Evolutionary conservation across 306 rosid genomes (phyloP).

Genomic region (Fagus sylvatica): DNA sequence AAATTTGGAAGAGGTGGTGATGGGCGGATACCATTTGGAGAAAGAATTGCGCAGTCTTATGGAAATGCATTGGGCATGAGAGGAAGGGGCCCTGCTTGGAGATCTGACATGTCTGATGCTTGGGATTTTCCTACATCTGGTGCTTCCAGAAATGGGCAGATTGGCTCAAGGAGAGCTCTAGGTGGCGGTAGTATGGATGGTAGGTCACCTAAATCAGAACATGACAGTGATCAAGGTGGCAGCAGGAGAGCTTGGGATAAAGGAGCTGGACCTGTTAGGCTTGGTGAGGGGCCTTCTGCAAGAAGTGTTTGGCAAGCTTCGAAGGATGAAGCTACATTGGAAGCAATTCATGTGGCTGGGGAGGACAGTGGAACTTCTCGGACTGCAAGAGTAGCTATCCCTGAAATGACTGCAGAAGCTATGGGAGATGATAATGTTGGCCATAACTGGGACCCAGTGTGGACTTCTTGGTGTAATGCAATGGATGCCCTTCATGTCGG

Average conservation of each 20-base stretch:
- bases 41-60: slow-evolving; percentile 76
- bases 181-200: slow-evolving; percentile 68
- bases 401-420: slow-evolving; percentile 86
- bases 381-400: slow-evolving; percentile 74
- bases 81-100: slow-evolving; percentile 84
- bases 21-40: slow-evolving; percentile 66
- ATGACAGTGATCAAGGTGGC: slow-evolving; percentile 73
- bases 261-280: slow-evolving; percentile 72
- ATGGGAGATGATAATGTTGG: slow-evolving; percentile 63
- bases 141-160: slow-evolving; percentile 74
- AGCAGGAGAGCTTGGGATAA: slow-evolving; percentile 92
- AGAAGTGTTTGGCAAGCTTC: slow-evolving; percentile 99
- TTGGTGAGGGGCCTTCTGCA: slow-evolving; percentile 98
- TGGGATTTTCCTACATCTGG: slow-evolving; percentile 79
- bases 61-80: slow-evolving; percentile 70
- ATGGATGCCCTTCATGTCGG: slow-evolving; percentile 90
- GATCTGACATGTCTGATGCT: slow-evolving; percentile 71
- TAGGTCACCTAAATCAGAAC: slow-evolving; percentile 81
- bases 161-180: slow-evolving; percentile 67
- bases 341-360: slow-evolving; percentile 94
- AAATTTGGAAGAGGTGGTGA: slow-evolving; percentile 86
- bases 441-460: slow-evolving; percentile 79
- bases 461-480: slow-evolving; percentile 92
- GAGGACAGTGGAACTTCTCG: slow-evolving; percentile 84
- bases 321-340: slow-evolving; percentile 96